Conservation (phyloP, 768 basidiomycete species). For the Boletus rufocinnamomeus region DNA sequence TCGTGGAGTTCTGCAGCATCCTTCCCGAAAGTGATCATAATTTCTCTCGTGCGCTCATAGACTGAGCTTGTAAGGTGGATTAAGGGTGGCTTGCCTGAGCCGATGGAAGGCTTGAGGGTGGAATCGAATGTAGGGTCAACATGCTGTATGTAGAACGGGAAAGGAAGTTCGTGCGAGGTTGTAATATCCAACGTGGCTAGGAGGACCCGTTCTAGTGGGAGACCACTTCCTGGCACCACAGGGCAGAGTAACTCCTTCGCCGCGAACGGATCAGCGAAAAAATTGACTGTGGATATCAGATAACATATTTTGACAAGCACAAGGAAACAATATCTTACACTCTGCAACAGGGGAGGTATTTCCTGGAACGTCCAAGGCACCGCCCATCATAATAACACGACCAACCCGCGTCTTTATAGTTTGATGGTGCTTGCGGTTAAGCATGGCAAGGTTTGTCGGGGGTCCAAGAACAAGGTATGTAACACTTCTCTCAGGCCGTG, state of each 20-base stretch:
- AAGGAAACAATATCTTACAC: slow-evolving; percentile 50
- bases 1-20: slow-evolving; percentile 92
- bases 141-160: slow-evolving; percentile 54
- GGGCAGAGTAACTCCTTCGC: slow-evolving; percentile 66
- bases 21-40: slow-evolving; percentile 79
- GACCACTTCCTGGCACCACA: slow-evolving; percentile 36
- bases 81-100: slow-evolving; percentile 55
- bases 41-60: slow-evolving; percentile 67
- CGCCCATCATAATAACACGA: slow-evolving; percentile 90
- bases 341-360: slow-evolving; percentile 83
- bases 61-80: slow-evolving; percentile 80
- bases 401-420: slow-evolving; percentile 61
- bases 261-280: slow-evolving; percentile 86
- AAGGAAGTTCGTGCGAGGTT: slow-evolving; percentile 75
- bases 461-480: slow-evolving; percentile 78
- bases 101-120: slow-evolving; percentile 48
- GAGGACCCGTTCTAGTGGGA: slow-evolving; percentile 69
- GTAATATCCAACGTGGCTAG: slow-evolving; percentile 83
- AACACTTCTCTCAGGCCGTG: slow-evolving; percentile 51
- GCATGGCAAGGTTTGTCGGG: slow-evolving; percentile 75
- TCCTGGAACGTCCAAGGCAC: slow-evolving; percentile 87
- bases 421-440: slow-evolving; percentile 56
- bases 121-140: slow-evolving; percentile 66
- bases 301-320: not conserved
- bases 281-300: slow-evolving; percentile 60